These are phyloP conservation scores for Colletotrichum sp. DNA, from an alignment of 2,329 filamentous ascomycete species.

Conservation along the genomic window DNA sequence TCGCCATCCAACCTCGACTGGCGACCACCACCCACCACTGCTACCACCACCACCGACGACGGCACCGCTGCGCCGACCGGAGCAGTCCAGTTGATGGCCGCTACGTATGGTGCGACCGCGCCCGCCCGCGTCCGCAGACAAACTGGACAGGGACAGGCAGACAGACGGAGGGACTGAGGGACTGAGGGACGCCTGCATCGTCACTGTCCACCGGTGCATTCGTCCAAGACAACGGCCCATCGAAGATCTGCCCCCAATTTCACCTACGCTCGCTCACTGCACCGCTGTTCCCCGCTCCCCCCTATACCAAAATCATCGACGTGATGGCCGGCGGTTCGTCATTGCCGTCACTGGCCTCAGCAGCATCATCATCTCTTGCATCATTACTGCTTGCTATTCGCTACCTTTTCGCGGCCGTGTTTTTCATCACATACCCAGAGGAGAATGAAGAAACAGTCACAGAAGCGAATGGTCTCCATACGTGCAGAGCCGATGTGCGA, in stretches of 20 bases:
- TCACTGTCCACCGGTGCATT: not conserved
- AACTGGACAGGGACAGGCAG: not conserved
- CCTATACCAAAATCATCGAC: not conserved
- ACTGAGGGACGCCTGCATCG: not conserved
- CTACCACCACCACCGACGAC: not conserved
- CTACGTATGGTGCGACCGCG: not conserved
- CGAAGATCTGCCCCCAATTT: not conserved
- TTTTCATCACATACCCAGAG: not conserved
- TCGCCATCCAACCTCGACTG: not conserved
- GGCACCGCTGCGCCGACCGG: not conserved
- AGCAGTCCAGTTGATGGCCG: not conserved
- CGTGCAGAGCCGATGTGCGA: not conserved
- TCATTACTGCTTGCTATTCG: not conserved
- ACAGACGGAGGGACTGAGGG: not conserved
- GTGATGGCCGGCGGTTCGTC: not conserved
- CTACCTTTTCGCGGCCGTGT: not conserved
- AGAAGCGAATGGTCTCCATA: not conserved
- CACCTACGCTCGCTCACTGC: not conserved
- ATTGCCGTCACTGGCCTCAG: not conserved
- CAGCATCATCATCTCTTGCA: not conserved
- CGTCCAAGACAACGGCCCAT: not conserved
- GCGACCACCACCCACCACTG: not conserved
- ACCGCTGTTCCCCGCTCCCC: not conserved
- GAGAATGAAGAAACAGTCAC: not conserved
- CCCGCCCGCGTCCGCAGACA: not conserved